Evolutionary conservation across 2,329 filamentous ascomycete species (phyloP).

Genomic region (Calonectria montana): DNA sequence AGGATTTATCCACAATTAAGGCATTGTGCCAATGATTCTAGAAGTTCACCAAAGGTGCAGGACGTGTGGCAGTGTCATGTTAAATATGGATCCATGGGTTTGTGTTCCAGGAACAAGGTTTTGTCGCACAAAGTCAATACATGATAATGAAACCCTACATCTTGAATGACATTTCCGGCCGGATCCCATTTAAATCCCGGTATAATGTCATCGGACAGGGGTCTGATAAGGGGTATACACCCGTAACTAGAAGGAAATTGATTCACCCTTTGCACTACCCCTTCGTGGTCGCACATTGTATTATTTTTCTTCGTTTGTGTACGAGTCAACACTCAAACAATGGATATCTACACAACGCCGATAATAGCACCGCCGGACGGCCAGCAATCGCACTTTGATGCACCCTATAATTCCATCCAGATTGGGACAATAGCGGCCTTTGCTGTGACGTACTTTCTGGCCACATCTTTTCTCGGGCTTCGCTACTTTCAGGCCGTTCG

Average conservation of each 20-base stretch:
- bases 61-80: neutral
- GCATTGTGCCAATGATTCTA: no score
- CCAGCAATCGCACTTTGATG: neutral
- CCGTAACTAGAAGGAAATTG: neutral
- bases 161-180: neutral
- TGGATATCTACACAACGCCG: neutral
- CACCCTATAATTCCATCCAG: slow-evolving; percentile 5
- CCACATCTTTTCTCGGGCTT: neutral
- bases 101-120: neutral
- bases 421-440: neutral
- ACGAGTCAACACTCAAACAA: neutral
- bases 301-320: neutral
- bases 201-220: neutral
- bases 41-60: neutral
- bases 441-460: neutral
- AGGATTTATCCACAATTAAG: neutral
- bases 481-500: slow-evolving; percentile 3
- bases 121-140: neutral
- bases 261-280: neutral
- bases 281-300: neutral
- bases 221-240: neutral
- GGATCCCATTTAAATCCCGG: neutral
- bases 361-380: neutral
- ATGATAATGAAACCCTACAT: neutral
- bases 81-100: neutral